A percentile compares a stretch with the other conserved stretches of the same genome.
These are phyloP conservation scores for Cetradonia linearis DNA, from an alignment of 495 filamentous ascomycete species.

Conservation along the genomic window DNA sequence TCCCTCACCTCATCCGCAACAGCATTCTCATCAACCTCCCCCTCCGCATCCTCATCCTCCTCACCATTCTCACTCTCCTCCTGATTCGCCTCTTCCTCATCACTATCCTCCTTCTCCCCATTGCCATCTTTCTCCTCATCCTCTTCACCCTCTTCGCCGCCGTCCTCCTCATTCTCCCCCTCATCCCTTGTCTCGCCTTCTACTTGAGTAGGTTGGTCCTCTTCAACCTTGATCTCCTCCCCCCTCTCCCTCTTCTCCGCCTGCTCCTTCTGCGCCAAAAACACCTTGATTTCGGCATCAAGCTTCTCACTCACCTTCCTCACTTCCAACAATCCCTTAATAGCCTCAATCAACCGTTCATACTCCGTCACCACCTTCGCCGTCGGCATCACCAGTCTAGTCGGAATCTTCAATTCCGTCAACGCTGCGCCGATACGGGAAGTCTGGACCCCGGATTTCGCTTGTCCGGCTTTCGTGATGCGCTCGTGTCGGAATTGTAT, in stretches of 20 bases:
- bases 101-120: slow-evolving; percentile 25
- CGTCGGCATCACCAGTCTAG: slow-evolving; percentile 77
- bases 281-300: slow-evolving; percentile 67
- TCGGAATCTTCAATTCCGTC: slow-evolving; percentile 67
- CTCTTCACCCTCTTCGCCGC: slow-evolving; percentile 28
- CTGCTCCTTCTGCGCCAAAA: slow-evolving; percentile 53
- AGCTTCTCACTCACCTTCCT: slow-evolving; percentile 79
- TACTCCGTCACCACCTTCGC: slow-evolving; percentile 67
- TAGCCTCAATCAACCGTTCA: slow-evolving; percentile 64
- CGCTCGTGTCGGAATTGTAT: slow-evolving; percentile 76
- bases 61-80: slow-evolving; percentile 15
- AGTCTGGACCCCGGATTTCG: slow-evolving; percentile 74
- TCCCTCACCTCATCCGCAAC: slow-evolving; percentile 4
- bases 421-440: slow-evolving; percentile 68
- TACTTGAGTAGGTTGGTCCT: not conserved
- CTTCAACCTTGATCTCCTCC: slow-evolving; percentile 17
- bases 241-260: slow-evolving; percentile 27
- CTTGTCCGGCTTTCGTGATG: slow-evolving; percentile 68
- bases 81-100: slow-evolving; percentile 15
- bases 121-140: slow-evolving; percentile 23
- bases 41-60: slow-evolving; percentile 11
- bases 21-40: slow-evolving; percentile 11
- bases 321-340: slow-evolving; percentile 67
- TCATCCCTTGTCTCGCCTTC: slow-evolving; percentile 19
- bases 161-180: slow-evolving; percentile 16